Percentiles rank a stretch among this genome's conserved stretches.
Evolutionary conservation across 2,329 filamentous ascomycete species (phyloP).

Genomic region (Plectosphaerella plurivora): DNA sequence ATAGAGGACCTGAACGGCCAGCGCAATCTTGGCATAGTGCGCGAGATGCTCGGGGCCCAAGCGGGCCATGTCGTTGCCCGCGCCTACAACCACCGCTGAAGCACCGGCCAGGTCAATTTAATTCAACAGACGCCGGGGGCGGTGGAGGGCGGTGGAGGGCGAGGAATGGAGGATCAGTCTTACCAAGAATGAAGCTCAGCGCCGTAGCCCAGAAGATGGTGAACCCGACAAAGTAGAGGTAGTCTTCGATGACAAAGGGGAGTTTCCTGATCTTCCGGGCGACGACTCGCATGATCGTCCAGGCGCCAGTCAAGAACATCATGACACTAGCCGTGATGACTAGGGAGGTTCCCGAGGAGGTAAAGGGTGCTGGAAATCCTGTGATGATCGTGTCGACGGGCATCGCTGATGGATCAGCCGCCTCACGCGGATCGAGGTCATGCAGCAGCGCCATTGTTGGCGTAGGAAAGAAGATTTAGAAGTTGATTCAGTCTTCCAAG

Average conservation of each 20-base stretch:
- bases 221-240: not conserved
- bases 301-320: not conserved
- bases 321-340: not conserved
- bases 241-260: not conserved
- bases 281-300: conserved; percentile 1
- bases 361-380: not conserved
- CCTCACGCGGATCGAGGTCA: not conserved
- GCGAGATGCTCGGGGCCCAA: not conserved
- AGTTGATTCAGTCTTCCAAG: no score
- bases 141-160: not conserved
- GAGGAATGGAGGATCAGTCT: not conserved
- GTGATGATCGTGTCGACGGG: not conserved
- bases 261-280: not conserved
- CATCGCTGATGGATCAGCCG: not conserved
- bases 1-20: conserved; percentile 3
- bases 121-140: not conserved
- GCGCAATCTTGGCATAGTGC: not conserved
- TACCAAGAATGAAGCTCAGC: conserved; percentile 1
- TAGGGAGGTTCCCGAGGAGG: not conserved
- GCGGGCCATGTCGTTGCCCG: conserved; percentile 1
- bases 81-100: conserved; percentile 1
- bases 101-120: not conserved
- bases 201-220: conserved; percentile 1
- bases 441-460: not conserved
- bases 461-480: no score